Conservation (phyloP, 331 rosid genomes). For the Cydonia oblonga region DNA sequence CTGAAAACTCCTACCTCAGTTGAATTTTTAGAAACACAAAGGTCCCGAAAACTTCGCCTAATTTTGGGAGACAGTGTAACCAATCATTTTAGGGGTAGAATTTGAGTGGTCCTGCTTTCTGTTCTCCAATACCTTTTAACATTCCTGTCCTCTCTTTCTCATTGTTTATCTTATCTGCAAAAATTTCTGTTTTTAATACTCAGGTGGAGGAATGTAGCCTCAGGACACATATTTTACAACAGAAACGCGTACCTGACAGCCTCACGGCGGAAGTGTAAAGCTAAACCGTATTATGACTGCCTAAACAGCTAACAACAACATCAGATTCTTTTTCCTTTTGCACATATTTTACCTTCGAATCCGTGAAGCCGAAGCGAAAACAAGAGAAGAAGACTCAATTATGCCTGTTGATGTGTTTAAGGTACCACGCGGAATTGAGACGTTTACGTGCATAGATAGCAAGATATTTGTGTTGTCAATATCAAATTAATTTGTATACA, state of each 20-base stretch:
- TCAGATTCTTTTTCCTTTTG: background rate
- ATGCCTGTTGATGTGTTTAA: background rate
- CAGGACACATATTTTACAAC: conserved; percentile 39
- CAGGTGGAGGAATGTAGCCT: conserved; percentile 52
- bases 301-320: conserved; percentile 23
- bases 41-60: background rate
- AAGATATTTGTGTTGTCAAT: conserved; percentile 8
- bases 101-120: background rate
- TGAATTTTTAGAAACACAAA: background rate
- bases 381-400: conserved; percentile 25
- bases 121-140: background rate
- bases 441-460: conserved; percentile 9
- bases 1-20: background rate
- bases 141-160: background rate
- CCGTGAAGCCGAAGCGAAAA: conserved; percentile 11
- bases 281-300: conserved; percentile 15
- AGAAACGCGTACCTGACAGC: conserved; percentile 19
- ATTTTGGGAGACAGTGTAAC: background rate
- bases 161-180: background rate
- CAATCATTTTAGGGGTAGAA: background rate
- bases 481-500: conserved; percentile 22
- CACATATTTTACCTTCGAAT: conserved; percentile 3
- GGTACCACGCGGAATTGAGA: background rate
- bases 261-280: conserved; percentile 14
- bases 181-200: background rate